Evolutionary conservation across 768 basidiomycete genomes (phyloP), one percentile per base, ranked within the genome.

Genomic region (Pleurotus pulmonarius): DNA sequence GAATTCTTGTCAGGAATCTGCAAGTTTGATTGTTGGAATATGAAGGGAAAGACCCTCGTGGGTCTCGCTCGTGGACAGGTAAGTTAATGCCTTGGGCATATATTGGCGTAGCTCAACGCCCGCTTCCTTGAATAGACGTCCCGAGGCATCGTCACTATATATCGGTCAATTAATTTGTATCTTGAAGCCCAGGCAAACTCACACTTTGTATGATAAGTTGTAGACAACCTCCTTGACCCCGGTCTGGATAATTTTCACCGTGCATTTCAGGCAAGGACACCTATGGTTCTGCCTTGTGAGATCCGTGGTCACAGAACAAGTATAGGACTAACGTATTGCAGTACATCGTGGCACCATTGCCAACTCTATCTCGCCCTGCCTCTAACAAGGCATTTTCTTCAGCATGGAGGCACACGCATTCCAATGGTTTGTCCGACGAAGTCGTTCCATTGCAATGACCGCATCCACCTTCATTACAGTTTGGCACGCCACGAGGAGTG

Each of bases 351-450:
- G 91, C 83, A 49, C 86, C 83, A 49, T 76, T 72, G 4, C 90
- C 90, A n/a, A 96, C 82, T 46, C 97, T 77, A 58, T 98, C 97
- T 56, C 92, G 73, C 15, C 97, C 96, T 1, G 94, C 94, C 73
- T 98, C 96, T 2, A 98, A 72, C 12, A 98, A 75, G 0, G 96
- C 97, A 65, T 98, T 99, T 73, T 99, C 97, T 71, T 99, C 97
- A 0, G 97, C 97, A 68, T 99, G 97, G 8, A 99, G 74, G 65
- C 97, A 99, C 2, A 98, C 76, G 64, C 97, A 99, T 66, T 92
- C 92, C 49, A 84, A 78, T 13, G 83, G 72, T 48, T 72, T 74
- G 39, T 81, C 77, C 24, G 71, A 3, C 46, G 69, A 64, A 8
- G 73, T 71, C 2, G 73, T 75, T 16, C 79, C 82, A 64, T 89